These are phyloP conservation scores for Nicotiana tomentosiformis DNA, from an alignment of 257 asterid genomes.

Conservation along the genomic window DNA sequence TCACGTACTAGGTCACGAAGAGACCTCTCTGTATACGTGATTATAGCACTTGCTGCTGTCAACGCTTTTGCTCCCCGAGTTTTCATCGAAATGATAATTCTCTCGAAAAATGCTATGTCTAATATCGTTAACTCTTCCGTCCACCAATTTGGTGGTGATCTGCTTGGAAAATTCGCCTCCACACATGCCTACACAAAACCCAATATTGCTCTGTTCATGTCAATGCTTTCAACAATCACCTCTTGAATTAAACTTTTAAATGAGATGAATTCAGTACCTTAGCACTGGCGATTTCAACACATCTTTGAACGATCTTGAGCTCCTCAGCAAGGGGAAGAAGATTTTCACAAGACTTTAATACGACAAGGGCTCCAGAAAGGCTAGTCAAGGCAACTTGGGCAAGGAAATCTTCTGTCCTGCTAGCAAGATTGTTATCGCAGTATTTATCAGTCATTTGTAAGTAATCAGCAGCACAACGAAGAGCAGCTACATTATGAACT, in stretches of 20 bases:
- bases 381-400: constrained; percentile 74
- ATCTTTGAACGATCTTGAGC: constrained; percentile 59
- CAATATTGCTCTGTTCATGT: too few species aligned
- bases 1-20: constrained; percentile 77
- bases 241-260: too few species aligned
- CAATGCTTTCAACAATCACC: too few species aligned
- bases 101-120: constrained; percentile 55
- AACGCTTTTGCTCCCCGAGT: constrained; percentile 69
- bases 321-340: constrained; percentile 86
- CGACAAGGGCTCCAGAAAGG: constrained; percentile 80
- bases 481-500: constrained; percentile 84
- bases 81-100: constrained; percentile 55
- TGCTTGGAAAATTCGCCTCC: constrained; percentile 92
- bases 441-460: constrained; percentile 85
- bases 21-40: constrained; percentile 69
- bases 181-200: constrained; percentile 56
- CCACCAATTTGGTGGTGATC: constrained; percentile 98
- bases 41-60: constrained; percentile 72
- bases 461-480: constrained; percentile 86
- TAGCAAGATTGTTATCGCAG: constrained; percentile 64
- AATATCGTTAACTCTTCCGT: constrained; percentile 87
- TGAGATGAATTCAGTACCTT: constrained; percentile 39
- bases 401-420: constrained; percentile 81
- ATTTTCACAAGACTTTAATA: constrained; percentile 74
- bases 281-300: constrained; percentile 74